Percentiles rank a stretch among this genome's conserved stretches.
Evolutionary conservation across 2,329 filamentous ascomycete species (phyloP).

Genomic region (Microdochium bolleyi): DNA sequence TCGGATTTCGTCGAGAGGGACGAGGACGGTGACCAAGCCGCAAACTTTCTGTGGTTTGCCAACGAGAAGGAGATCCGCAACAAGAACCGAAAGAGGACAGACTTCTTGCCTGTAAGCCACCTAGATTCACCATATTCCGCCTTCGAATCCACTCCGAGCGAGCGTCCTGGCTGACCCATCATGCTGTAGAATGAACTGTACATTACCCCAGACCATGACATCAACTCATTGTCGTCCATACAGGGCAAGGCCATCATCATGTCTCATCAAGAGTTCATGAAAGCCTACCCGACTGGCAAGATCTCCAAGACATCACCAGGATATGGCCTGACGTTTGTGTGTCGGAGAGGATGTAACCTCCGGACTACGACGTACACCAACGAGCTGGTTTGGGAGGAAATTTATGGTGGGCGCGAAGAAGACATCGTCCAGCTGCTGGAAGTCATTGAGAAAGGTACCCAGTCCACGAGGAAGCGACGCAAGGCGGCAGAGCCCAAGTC

Average conservation of each 20-base stretch:
- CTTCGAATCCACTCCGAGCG: neutral
- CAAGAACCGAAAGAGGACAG: conserved; percentile 70
- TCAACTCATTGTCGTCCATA: conserved; percentile 81
- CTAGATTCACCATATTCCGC: neutral
- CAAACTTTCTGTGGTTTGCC: conserved; percentile 93
- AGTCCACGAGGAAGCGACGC: conserved; percentile 51
- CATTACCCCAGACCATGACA: conserved; percentile 78
- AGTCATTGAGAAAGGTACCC: conserved; percentile 64
- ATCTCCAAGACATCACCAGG: conserved; percentile 66
- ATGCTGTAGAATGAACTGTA: conserved; percentile 73
- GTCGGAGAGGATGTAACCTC: conserved; percentile 81
- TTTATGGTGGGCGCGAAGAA: conserved; percentile 60
- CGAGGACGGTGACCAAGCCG: conserved; percentile 68
- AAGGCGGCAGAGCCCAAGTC: conserved; percentile 18
- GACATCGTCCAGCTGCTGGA: conserved; percentile 59
- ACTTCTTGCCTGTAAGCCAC: conserved; percentile 63
- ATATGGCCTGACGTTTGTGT: conserved; percentile 81
- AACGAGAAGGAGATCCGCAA: conserved; percentile 84
- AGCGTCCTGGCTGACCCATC: conserved; percentile 9
- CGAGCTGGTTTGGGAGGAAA: conserved; percentile 85
- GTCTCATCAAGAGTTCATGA: conserved; percentile 61
- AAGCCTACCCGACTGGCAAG: conserved; percentile 65
- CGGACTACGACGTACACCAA: conserved; percentile 85
- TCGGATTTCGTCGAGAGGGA: conserved; percentile 72
- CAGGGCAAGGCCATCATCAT: conserved; percentile 80